These are phyloP conservation scores for Areca catechu DNA, from an alignment of 176 grass and related monocot genomes.

Conservation along the genomic window DNA sequence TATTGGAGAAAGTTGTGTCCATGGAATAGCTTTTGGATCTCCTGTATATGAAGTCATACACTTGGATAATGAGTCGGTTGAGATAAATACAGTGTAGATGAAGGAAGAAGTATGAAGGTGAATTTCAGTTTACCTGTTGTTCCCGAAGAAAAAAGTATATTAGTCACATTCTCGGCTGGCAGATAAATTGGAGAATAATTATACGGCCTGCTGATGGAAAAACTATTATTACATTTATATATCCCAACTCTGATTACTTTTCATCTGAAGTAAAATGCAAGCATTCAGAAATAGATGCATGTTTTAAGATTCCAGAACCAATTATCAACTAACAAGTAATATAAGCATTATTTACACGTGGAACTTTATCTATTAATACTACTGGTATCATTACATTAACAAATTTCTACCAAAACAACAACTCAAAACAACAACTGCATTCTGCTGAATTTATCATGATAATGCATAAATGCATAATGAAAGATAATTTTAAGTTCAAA, in stretches of 20 bases:
- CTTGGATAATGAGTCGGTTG: constrained; percentile 6
- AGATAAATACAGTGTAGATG: neutral
- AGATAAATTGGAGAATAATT: constrained; percentile 62
- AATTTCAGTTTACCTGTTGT: constrained; percentile 62
- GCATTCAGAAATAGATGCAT: too few relatives aligned
- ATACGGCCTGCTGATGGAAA: constrained; percentile 38
- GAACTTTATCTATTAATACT: too few relatives aligned
- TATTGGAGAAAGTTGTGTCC: constrained; percentile 78
- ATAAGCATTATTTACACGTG: too few relatives aligned
- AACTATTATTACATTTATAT: constrained; percentile 3
- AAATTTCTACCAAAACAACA: too few relatives aligned
- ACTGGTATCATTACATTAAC: too few relatives aligned
- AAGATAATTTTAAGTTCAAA: too few relatives aligned
- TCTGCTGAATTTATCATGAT: too few relatives aligned
- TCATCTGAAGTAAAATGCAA: too few relatives aligned
- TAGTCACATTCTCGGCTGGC: constrained; percentile 47
- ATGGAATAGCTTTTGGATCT: constrained; percentile 94
- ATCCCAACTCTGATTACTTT: neutral
- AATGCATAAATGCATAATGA: too few relatives aligned
- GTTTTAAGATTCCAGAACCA: too few relatives aligned
- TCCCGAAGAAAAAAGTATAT: constrained; percentile 95
- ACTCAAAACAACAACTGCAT: too few relatives aligned
- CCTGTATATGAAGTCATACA: constrained; percentile 30
- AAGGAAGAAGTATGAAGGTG: neutral
- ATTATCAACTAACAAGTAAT: too few relatives aligned